Evolutionary conservation across 148 eudicot genomes (phyloP).

Genomic region (Arctostaphylos glauca): DNA sequence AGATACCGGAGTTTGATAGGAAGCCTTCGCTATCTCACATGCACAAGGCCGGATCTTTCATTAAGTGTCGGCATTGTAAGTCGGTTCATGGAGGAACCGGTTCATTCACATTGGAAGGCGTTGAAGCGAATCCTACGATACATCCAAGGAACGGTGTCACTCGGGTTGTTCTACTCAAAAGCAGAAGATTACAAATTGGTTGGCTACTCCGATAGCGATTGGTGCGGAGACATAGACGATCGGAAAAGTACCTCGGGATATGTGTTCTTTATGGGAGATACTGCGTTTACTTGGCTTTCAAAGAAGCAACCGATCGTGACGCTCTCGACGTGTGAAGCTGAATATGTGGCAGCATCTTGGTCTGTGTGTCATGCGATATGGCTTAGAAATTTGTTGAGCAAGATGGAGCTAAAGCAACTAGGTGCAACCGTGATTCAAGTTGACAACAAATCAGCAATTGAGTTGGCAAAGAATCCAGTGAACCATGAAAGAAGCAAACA

Average conservation of each 20-base stretch:
- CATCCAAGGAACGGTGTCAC: neutral
- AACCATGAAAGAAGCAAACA: neutral
- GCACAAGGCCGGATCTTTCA: slow-evolving; percentile 3
- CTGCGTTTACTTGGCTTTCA: neutral
- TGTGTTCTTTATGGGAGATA: neutral
- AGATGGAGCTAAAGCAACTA: neutral
- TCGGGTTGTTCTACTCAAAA: slow-evolving; percentile 1
- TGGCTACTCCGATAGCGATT: slow-evolving; percentile 2
- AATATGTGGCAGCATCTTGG: slow-evolving; percentile 14
- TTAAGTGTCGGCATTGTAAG: neutral
- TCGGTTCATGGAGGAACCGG: slow-evolving; percentile 8
- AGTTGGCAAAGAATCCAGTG: slow-evolving; percentile 14
- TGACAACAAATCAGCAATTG: slow-evolving; percentile 13
- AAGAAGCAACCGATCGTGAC: slow-evolving; percentile 20
- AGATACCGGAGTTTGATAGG: neutral
- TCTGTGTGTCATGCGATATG: slow-evolving; percentile 16
- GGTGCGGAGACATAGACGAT: neutral
- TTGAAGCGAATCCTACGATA: neutral
- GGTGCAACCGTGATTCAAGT: neutral
- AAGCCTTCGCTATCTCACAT: slow-evolving; percentile 4
- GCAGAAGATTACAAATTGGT: neutral
- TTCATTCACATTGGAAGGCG: neutral
- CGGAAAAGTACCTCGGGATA: slow-evolving; percentile 2
- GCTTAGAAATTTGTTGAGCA: slow-evolving; percentile 5
- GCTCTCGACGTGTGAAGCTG: slow-evolving; percentile 2